Evolutionary conservation across 257 asterid species (phyloP), one percentile per base, ranked within the genome.

Genomic region (Salvia rosmarinus): DNA sequence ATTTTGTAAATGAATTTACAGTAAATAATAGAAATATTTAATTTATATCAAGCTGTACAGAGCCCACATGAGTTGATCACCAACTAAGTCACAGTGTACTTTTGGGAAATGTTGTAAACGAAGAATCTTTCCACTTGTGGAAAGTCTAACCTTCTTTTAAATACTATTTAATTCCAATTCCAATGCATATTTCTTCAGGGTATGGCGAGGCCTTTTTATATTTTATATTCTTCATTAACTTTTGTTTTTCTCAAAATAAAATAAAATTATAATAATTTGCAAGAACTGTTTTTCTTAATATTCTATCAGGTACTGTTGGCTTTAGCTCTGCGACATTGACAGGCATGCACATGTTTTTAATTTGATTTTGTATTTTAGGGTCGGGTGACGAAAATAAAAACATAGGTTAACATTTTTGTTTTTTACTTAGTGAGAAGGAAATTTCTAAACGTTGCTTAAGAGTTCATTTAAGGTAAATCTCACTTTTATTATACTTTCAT

Each of bases 71-170:
- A 73, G 62, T 16, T 68, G n/a, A n/a, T n/a, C 75, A 80, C 79
- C 85, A 51, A 80, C 79, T 70, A 74, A 69, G 65, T 72, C 57
- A 77, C 75, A 17, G 20, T 62, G 13, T 16, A 25, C 59, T 72
- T 75, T 80, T 68, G 70, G 78, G 79, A 64, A 75, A 72, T 80
- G 77, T 67, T 44, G 69, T 59, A 57, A 78, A 59, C 14, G 40
- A 62, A 75, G 83, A 83, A 71, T 83, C 85, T 78, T 83, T 83
- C 87, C 78, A 75, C 67, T 72, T 83, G 54, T 80, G 82, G 83
- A 65, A 83, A 83, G 72, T 80, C 68, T 19, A 5, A 51, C 63
- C 55, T 71, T 51, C 30, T 8, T 72, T 71, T 1, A 9, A 61
- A 35, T 37, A 10, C 0, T 65, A 13, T 2, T 42, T 51, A 20